Conservation (phyloP, 176 grass and related monocot species). For the Melocanna baccifera region DNA sequence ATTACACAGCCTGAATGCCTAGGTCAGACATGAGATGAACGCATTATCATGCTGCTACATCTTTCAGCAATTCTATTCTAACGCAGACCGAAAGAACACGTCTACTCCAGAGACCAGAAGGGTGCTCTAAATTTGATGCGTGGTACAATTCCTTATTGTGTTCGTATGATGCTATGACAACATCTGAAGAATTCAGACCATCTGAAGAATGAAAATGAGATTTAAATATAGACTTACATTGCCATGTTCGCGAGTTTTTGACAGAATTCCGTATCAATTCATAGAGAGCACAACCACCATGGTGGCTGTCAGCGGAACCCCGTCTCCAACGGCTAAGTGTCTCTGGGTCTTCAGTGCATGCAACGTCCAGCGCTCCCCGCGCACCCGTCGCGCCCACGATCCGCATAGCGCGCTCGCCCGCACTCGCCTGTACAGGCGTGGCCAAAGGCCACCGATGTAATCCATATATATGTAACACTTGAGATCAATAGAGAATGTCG, state of each 20-base stretch:
- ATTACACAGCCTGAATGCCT: too few relatives aligned
- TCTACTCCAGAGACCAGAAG: not conserved
- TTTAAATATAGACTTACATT: not conserved
- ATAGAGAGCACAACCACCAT: conserved; percentile 63
- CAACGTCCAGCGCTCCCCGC: too few relatives aligned
- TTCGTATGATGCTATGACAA: not conserved
- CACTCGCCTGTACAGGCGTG: too few relatives aligned
- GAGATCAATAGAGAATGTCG: too few relatives aligned
- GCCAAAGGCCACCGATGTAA: too few relatives aligned
- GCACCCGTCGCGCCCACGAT: too few relatives aligned
- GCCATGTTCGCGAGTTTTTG: not conserved
- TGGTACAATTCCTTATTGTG: not conserved
- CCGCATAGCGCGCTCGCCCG: too few relatives aligned
- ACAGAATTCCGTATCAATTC: conserved; percentile 36
- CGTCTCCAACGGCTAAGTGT: too few relatives aligned
- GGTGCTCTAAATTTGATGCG: not conserved
- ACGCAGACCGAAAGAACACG: not conserved
- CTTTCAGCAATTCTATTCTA: not conserved
- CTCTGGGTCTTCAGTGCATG: too few relatives aligned
- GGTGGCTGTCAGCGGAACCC: not conserved
- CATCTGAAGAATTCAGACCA: not conserved
- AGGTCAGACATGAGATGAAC: too few relatives aligned
- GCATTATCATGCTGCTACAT: not conserved
- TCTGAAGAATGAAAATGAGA: not conserved
- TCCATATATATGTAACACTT: too few relatives aligned